Evolutionary conservation across 169 alveolate species (phyloP).

Genomic region (Eimeria necatrix): DNA sequence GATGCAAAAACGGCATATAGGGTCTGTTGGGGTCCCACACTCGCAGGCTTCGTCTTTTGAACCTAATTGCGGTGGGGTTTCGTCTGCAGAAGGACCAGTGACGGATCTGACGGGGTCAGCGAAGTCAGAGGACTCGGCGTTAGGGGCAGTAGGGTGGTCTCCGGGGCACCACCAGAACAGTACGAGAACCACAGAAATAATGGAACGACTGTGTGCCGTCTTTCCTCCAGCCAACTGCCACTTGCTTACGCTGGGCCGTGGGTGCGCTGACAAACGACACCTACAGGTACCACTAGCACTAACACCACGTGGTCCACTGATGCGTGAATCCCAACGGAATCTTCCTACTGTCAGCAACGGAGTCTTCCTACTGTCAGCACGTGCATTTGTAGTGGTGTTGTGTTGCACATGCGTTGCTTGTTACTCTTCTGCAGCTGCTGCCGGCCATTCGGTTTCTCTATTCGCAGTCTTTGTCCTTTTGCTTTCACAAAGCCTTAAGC

Average conservation of each 20-base stretch:
- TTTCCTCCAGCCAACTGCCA: slow-evolving; percentile 79
- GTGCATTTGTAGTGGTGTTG: background rate
- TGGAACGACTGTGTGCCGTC: slow-evolving; percentile 44
- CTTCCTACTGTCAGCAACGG: background rate
- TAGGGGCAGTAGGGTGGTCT: too few relatives aligned
- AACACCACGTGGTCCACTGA: background rate
- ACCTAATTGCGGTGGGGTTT: too few relatives aligned
- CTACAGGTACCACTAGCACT: slow-evolving; percentile 44
- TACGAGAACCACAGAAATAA: background rate
- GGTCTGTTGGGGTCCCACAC: too few relatives aligned
- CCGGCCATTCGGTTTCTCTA: slow-evolving; percentile 63
- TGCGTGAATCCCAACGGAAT: background rate
- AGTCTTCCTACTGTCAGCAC: background rate
- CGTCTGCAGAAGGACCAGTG: too few relatives aligned
- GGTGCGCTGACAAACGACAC: background rate
- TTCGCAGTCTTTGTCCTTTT: slow-evolving; percentile 1
- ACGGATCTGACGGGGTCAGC: background rate
- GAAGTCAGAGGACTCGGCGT: background rate
- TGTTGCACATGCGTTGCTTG: background rate
- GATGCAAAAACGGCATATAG: background rate
- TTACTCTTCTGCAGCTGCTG: slow-evolving; percentile 24
- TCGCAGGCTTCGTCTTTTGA: too few relatives aligned
- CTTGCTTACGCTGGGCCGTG: slow-evolving; percentile 49
- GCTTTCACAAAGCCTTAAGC: background rate
- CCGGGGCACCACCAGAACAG: background rate